Conservation (phyloP, 495 filamentous ascomycete genomes). For the Lindgomyces ingoldianus region DNA sequence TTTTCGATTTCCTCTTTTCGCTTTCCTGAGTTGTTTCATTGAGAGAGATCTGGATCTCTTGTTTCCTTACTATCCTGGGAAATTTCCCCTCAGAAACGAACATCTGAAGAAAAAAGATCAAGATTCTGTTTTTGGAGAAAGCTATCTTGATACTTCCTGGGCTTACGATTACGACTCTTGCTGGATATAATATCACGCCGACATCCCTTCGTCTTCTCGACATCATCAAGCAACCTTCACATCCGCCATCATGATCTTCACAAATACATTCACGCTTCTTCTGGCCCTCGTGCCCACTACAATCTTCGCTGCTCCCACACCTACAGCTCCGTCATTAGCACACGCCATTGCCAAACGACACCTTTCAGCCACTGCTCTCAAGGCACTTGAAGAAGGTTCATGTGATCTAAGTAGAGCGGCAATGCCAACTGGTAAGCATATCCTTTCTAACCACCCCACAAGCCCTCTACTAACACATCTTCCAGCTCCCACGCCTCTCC, state of each 20-base stretch:
- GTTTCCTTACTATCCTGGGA: neutral
- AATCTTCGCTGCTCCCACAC: conserved; percentile 31
- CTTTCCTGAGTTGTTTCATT: neutral
- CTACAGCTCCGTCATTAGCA: neutral
- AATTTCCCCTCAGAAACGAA: neutral
- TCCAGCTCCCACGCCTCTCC: conserved; percentile 51
- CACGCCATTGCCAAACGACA: neutral
- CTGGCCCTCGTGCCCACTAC: conserved; percentile 31
- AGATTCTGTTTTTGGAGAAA: too few relatives aligned
- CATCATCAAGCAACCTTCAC: neutral
- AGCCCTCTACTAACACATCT: conserved; percentile 5
- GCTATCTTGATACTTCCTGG: neutral
- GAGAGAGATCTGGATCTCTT: neutral
- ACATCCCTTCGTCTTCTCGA: too few relatives aligned
- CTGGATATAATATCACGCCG: neutral
- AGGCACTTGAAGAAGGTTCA: conserved; percentile 19
- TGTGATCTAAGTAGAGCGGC: conserved; percentile 17
- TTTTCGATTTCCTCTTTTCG: neutral
- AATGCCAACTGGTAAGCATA: conserved; percentile 25
- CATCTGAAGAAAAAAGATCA: too few relatives aligned
- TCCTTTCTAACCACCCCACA: neutral
- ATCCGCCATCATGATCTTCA: conserved; percentile 33
- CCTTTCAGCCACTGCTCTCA: neutral
- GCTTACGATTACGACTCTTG: neutral
- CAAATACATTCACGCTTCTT: conserved; percentile 27